phyloP scores from a whole-genome alignment of 441 rosid species.

The Euphorbia corollata region DNA sequence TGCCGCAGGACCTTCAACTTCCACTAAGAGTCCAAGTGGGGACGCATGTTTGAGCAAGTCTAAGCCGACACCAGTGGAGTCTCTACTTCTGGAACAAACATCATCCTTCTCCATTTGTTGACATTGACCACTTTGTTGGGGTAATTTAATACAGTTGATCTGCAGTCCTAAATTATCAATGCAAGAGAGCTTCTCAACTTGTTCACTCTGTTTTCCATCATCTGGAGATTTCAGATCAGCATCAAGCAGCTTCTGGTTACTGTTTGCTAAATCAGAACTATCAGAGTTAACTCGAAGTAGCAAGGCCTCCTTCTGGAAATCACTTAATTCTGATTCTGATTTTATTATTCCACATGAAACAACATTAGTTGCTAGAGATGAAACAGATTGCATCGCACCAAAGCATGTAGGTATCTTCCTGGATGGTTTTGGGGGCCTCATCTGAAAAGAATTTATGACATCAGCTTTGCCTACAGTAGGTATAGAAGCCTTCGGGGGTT shows the following conservation, averaged over 20 bases:
- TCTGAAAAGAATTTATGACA: slow-evolving; percentile 30
- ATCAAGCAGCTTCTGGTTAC: slow-evolving; percentile 31
- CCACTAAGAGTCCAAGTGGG: neutral
- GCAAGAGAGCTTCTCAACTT: slow-evolving; percentile 22
- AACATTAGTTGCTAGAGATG: slow-evolving; percentile 20
- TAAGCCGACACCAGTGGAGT: slow-evolving; percentile 13
- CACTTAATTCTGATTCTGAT: slow-evolving; percentile 21
- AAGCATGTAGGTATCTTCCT: slow-evolving; percentile 22
- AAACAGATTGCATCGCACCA: slow-evolving; percentile 25
- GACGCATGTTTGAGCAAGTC: neutral
- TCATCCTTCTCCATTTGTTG: slow-evolving; percentile 23
- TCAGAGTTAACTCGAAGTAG: slow-evolving; percentile 20
- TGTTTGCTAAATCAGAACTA: slow-evolving; percentile 24
- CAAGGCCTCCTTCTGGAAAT: slow-evolving; percentile 22
- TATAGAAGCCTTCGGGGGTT: slow-evolving; percentile 28
- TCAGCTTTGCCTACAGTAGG: slow-evolving; percentile 26
- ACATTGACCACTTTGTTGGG: slow-evolving; percentile 18
- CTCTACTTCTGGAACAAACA: slow-evolving; percentile 16
- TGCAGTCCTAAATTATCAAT: slow-evolving; percentile 23
- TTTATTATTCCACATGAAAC: slow-evolving; percentile 29
- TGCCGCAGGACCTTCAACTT: slow-evolving; percentile 10
- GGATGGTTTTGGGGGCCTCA: slow-evolving; percentile 26
- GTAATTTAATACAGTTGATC: slow-evolving; percentile 25
- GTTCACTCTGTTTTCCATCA: slow-evolving; percentile 22
- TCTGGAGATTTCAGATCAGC: slow-evolving; percentile 21